These are phyloP conservation scores for Babesia gibsoni DNA, from an alignment of 169 alveolate genomes.

Conservation along the genomic window DNA sequence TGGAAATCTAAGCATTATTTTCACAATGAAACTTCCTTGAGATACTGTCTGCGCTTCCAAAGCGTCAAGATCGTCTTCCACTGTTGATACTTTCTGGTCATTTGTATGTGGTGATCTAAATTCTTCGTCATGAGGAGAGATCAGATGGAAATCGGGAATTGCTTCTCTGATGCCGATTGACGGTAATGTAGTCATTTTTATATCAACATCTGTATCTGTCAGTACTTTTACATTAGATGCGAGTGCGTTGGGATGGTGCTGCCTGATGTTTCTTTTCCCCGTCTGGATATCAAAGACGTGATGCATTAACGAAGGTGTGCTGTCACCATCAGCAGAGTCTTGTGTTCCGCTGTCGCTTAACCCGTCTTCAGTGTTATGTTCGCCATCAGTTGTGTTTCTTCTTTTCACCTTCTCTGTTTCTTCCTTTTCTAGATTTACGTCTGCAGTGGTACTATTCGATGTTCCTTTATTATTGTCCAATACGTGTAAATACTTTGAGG, in stretches of 20 bases:
- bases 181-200: background rate
- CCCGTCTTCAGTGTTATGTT: background rate
- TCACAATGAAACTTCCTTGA: conserved; percentile 10
- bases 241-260: background rate
- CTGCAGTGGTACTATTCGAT: background rate
- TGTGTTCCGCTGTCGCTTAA: background rate
- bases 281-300: background rate
- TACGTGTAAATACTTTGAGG: background rate
- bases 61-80: too few relatives aligned
- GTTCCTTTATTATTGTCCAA: background rate
- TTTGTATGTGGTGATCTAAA: too few relatives aligned
- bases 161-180: conserved; percentile 4
- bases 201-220: background rate
- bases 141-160: background rate
- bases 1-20: conserved; percentile 22
- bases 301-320: background rate
- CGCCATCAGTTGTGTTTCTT: background rate
- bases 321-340: background rate
- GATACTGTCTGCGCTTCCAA: background rate
- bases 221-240: background rate
- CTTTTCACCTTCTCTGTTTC: background rate
- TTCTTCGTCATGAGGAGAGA: too few relatives aligned
- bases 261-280: background rate
- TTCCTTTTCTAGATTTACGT: background rate
- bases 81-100: too few relatives aligned